Evolutionary conservation across 805 yeast species (phyloP), one percentile per base, ranked within the genome.

Genomic region (Myxozyma kluyveri): DNA sequence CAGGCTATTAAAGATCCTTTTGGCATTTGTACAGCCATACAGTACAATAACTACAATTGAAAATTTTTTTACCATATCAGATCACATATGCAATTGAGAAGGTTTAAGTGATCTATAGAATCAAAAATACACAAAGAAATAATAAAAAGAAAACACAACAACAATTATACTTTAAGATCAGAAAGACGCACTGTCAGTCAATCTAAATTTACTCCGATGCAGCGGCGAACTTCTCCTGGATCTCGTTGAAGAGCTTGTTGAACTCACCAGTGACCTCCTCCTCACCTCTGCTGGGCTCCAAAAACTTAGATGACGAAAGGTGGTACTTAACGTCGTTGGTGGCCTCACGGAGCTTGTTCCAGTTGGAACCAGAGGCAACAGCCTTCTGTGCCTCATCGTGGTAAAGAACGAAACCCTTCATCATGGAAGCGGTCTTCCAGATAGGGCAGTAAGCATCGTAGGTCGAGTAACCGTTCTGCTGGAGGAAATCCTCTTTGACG

Each of bases 401-500:
- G 73, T 93, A 93, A 32, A 89, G 73, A 54, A 90, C 82, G 66
- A 93, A 93, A 9, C 90, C 84, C 72, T 86, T 89, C 98, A 93
- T 90, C 99, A 93, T 93, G 70, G 88, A 93, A 64, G 81, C 85
- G 42, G 99, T 93, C 79, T 93, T 93, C 99, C 99, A 93, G 67
- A 93, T 87, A 61, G 99, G 99, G 75, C 99, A 93, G 86, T 89
- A 93, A 35, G 96, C 96, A 73, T 93, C 99, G 69, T 93, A 93
- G 40, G 96, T 76, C 42, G 99, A 93, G 76, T 93, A 93, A 75
- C 99, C 99, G 74, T 93, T 93, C 77, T 93, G 99, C 76, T 93
- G 99, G 70, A 93, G 79, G 83, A 93, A 93, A 74, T 93, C 99
- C 72, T 93, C 99, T 73, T 93, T 93, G 72, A 93, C 84, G 70